Base-by-base conservation (phyloP, 305 asterid species). In the Solanum hybrid region DNA sequence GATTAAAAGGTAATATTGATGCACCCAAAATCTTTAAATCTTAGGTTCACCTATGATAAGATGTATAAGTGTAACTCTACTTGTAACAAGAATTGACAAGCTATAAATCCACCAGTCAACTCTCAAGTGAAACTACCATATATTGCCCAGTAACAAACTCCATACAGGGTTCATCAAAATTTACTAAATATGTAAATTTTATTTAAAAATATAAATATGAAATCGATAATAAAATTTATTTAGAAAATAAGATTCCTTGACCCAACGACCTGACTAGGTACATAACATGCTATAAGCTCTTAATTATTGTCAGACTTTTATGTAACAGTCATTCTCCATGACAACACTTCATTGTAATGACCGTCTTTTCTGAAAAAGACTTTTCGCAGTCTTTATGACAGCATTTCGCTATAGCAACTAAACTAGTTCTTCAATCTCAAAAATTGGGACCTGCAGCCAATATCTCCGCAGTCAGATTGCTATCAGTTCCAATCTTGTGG, bases 371-470 rank as follows among this genome's bases (percentile, higher is more conserved):
- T 67, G 29, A 33, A 61, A 22, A 1, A 0, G 73, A 61, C 73
- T 64, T 22, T 22, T 22, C 26, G 8, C 0, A 20, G 5, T 20
- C 71, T 8, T 4, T 42, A 42, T 42, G 2, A 2, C 61, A 46
- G 20, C 61, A 46, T 46, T 46, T 46, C 3, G 3, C 28, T 1
- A 1, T 57, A 57, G 24, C 71, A 3, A 0, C 13, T 64, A 10
- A 69, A 69, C 18, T 80, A 22, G 26, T 11, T 84, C 9, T 76
- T 37, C 39, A 31, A 33, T 77, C 31, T 92, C 91, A 96, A 92
- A 95, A 93, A 89, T 91, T 94, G 4, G 99, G 98, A 61, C 99
- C 99, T 87, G 98, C 98, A n/a, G 96, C 96, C 14, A 96, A 75
- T 88, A 97, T 97, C 94, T 96, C 91, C 91, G 93, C 94, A 20